Base-by-base conservation (phyloP, 768 basidiomycete genomes). In the Lactarius hengduanensis region DNA sequence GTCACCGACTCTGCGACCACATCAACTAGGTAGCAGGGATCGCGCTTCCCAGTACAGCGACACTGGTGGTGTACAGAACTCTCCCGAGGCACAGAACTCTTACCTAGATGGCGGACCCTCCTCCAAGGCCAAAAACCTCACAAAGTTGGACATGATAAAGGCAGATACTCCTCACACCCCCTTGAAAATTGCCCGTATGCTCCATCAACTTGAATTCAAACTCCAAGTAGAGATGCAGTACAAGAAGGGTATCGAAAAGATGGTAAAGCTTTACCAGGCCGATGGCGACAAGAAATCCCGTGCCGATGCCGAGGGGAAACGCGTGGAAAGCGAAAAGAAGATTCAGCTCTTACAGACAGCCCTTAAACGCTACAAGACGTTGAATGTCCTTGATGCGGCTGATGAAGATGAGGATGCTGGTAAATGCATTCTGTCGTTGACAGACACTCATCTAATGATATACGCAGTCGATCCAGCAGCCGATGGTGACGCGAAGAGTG, bases 141-240 rank as follows among this genome's bases (percentile, higher is more conserved):
- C 87, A 69, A 94, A 93, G 72, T 82, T 95, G 69, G 97, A 99
- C 81, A 81, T 99, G 69, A 94, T 97, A 78, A 96, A 96, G 79
- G 95, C 95, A 69, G 97, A 99, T 79, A 96, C 96, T 55, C 96
- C 96, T 18, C 87, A 96, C 74, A 95, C 94, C 22, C 90, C 96
- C 2, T 90, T 92, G 71, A 98, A 96, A 81, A 98, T 99, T 76
- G 92, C 94, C 50, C 87, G 87, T 71, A 98, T 98, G 96, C 86
- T 98, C 59, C 96, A 98, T 78, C 96, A 98, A 77, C 88, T 99
- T 68, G 96, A 98, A 78, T 99, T 98, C 86, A 99, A 99, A 80
- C 87, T 98, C 63, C 93, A 96, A 77, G 94, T 99, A 70, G 97
- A 99, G 78, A 86, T 91, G 80, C 95, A 98, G 79, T 98, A 98